Conservation (phyloP, 2,329 filamentous ascomycete species). For the Arthrobotrys conoides region DNA sequence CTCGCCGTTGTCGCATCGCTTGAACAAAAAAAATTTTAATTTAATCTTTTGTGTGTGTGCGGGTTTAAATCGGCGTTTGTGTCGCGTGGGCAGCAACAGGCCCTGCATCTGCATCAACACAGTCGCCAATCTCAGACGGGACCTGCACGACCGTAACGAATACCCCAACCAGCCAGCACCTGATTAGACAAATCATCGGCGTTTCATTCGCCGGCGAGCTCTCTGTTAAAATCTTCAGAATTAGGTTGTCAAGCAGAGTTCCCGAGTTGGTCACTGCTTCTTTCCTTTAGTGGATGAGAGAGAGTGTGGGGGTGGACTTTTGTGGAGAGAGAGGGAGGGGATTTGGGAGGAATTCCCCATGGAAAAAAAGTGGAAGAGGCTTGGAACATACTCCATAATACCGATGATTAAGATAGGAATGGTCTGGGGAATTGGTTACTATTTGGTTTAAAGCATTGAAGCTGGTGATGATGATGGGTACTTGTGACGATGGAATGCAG, state of each 20-base stretch:
- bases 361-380: background rate
- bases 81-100: constrained; percentile 9
- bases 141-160: constrained; percentile 3
- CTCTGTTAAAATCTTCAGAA: background rate
- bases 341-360: constrained; percentile 42
- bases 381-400: no score
- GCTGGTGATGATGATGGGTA: constrained; percentile 3
- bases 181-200: constrained; percentile 18
- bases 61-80: constrained; percentile 7
- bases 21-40: background rate
- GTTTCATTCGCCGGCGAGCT: constrained; percentile 48
- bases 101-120: constrained; percentile 2
- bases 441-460: background rate
- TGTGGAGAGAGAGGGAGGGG: constrained; percentile 11
- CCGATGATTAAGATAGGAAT: no score
- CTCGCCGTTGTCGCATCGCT: background rate
- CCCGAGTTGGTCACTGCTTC: constrained; percentile 4
- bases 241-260: background rate
- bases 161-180: background rate
- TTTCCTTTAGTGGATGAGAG: background rate
- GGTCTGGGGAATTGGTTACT: background rate
- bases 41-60: constrained; percentile 3
- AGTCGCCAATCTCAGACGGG: constrained; percentile 3
- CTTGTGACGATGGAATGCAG: constrained; percentile 38
- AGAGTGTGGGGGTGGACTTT: constrained; percentile 27